Conservation (phyloP, 75 land plant species). For the Pinus taeda region DNA sequence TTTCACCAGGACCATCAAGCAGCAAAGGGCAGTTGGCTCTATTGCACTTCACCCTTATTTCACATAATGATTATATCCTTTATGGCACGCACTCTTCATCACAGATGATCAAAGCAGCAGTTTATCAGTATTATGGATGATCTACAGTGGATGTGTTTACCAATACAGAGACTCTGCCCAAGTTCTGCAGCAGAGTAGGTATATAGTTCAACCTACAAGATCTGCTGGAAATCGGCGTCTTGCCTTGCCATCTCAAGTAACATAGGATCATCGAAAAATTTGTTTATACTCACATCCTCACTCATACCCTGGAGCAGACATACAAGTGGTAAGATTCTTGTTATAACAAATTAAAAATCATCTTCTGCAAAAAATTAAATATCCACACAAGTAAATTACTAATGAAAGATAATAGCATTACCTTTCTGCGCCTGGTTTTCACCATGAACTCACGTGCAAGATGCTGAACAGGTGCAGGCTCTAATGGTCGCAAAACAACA, state of each 20-base stretch:
- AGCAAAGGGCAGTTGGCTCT: not conserved
- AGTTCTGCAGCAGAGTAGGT: not conserved
- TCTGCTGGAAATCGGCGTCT: conserved; percentile 91
- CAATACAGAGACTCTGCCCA: not conserved
- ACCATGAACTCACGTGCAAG: conserved; percentile 99
- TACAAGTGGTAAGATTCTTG: conserved; percentile 1
- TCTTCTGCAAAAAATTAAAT: no score
- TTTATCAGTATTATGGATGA: not conserved
- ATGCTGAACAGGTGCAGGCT: conserved; percentile 96
- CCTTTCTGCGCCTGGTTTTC: conserved; percentile 96
- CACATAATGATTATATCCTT: not conserved
- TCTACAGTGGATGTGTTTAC: not conserved
- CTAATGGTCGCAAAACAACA: conserved; percentile 90
- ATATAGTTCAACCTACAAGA: conserved; percentile 21
- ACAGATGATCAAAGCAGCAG: not conserved
- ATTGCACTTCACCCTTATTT: not conserved
- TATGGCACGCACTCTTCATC: not conserved
- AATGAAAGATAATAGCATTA: conserved; percentile 12
- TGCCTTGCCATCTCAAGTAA: conserved; percentile 92
- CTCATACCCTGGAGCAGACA: conserved; percentile 86
- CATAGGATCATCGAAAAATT: conserved; percentile 99
- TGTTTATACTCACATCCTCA: conserved; percentile 98
- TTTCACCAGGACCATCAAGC: not conserved
- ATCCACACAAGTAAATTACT: no score
- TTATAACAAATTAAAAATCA: not conserved